Evolutionary conservation across 192 early-diverging fungal genomes (phyloP).

Genomic region (Coemansia sp.): DNA sequence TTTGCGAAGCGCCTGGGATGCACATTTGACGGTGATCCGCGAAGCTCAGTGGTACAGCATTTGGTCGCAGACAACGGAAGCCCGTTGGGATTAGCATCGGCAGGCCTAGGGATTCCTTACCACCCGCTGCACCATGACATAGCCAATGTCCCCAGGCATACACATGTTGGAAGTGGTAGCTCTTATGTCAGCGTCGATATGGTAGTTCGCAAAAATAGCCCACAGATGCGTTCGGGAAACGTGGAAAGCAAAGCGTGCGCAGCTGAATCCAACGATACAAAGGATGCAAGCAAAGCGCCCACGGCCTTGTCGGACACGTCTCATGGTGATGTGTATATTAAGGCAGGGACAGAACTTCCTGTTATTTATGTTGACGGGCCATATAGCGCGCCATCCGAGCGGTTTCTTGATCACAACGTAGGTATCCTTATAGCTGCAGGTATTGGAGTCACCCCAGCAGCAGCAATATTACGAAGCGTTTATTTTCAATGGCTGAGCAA

Average conservation of each 20-base stretch:
- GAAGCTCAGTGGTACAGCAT: slow-evolving; percentile 8
- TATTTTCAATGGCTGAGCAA: slow-evolving; percentile 65
- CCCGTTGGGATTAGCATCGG: not conserved
- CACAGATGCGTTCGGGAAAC: too few species aligned
- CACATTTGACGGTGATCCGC: slow-evolving; percentile 42
- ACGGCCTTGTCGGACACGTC: not conserved
- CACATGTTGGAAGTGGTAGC: slow-evolving; percentile 27
- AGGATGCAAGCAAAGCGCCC: slow-evolving; percentile 32
- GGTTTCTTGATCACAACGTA: slow-evolving; percentile 72
- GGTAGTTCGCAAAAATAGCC: not conserved
- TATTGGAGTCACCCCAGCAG: slow-evolving; percentile 78
- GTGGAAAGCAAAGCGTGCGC: not conserved
- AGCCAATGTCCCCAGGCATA: slow-evolving; percentile 19
- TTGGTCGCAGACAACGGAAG: not conserved
- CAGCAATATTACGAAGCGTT: slow-evolving; percentile 69
- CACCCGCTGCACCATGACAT: slow-evolving; percentile 42
- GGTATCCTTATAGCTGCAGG: slow-evolving; percentile 73
- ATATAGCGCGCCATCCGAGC: slow-evolving; percentile 67
- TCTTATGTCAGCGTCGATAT: slow-evolving; percentile 45
- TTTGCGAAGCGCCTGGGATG: slow-evolving; percentile 67
- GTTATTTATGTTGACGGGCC: slow-evolving; percentile 69
- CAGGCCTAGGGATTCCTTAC: slow-evolving; percentile 17
- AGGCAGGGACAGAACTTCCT: slow-evolving; percentile 46
- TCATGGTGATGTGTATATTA: slow-evolving; percentile 10
- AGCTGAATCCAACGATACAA: slow-evolving; percentile 1